Evolutionary conservation across 768 basidiomycete genomes (phyloP), one percentile per base, ranked within the genome.

Genomic region (Termitomyces sp.): DNA sequence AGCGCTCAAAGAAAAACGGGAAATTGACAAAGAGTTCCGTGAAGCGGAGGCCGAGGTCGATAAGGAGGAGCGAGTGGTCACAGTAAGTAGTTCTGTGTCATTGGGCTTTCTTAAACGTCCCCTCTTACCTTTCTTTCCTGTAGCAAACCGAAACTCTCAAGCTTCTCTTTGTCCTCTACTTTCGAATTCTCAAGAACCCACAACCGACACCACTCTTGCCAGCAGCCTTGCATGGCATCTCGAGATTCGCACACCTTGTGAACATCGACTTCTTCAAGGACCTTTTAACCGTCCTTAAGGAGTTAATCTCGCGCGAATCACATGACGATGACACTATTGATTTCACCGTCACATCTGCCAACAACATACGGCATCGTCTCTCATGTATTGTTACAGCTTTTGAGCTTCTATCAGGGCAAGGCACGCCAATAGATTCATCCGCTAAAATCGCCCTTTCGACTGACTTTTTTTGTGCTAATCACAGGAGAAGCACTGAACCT

Each of bases 221-320:
- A 23, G 83, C 90, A 35, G 95, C 95, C 46, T 79, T 99, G 63
- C 87, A 89, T 67, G 97, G 97, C 61, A 90, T 98, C 66, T 87
- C 95, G 3, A 88, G 86, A 75, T 98, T 93, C 69, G 89, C 96
- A 1, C 97, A 98, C 70, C 84, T 98, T 59, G 94, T 99, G 71
- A 99, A 97, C 73, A 84, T 98, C 66, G 95, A 99, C 71, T 98
- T 99, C 76, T 99, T 98, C 84, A 88, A 89, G 68, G 97, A 99
- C 74, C 79, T 99, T 50, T 82, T 99, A 78, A 79, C 84, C 56
- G 92, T 95, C 5, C 78, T 99, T 36, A 91, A 91, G 74, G 81
- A 80, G 59, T 82, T 95, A 59, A 84, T 95, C 66, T 68, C 76
- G 54, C 84, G 83, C 61, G 77, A 80, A 44, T 61, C 63, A 46